A percentile compares a stretch with the other conserved stretches of the same genome.
These are phyloP conservation scores for Zygosaccharomyces sapae DNA, from an alignment of 1,139 yeast genomes.

Conservation along the genomic window DNA sequence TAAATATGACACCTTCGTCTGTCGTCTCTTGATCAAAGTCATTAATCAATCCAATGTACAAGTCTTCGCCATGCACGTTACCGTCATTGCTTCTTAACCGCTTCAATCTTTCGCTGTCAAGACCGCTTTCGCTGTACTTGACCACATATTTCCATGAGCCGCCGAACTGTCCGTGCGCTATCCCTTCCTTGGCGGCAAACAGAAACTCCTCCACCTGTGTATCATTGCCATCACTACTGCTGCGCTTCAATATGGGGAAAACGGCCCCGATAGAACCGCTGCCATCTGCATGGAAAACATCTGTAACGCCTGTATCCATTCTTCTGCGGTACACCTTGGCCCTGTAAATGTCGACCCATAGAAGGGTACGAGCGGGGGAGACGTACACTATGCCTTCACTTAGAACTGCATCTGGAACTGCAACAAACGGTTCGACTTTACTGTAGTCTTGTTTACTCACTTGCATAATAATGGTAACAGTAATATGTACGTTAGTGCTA, in stretches of 20 bases:
- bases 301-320: slow-evolving; percentile 24
- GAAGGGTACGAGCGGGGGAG: slow-evolving; percentile 49
- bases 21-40: slow-evolving; percentile 41
- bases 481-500: not conserved
- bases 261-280: slow-evolving; percentile 54
- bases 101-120: slow-evolving; percentile 27
- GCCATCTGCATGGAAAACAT: slow-evolving; percentile 18
- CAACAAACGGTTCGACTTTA: slow-evolving; percentile 16
- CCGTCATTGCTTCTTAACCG: slow-evolving; percentile 71
- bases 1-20: slow-evolving; percentile 39
- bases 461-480: not conserved
- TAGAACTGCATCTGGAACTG: slow-evolving; percentile 45
- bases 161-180: slow-evolving; percentile 47
- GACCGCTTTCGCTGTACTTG: slow-evolving; percentile 34
- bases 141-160: slow-evolving; percentile 43
- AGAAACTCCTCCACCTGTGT: slow-evolving; percentile 38
- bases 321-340: slow-evolving; percentile 49
- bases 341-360: slow-evolving; percentile 66
- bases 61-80: slow-evolving; percentile 56
- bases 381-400: slow-evolving; percentile 69
- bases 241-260: slow-evolving; percentile 44
- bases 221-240: slow-evolving; percentile 40
- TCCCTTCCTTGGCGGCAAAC: slow-evolving; percentile 56
- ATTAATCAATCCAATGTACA: slow-evolving; percentile 73
- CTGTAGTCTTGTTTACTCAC: slow-evolving; percentile 5